Conservation (phyloP, 2,329 filamentous ascomycete genomes). For the Penicillium sp. region DNA sequence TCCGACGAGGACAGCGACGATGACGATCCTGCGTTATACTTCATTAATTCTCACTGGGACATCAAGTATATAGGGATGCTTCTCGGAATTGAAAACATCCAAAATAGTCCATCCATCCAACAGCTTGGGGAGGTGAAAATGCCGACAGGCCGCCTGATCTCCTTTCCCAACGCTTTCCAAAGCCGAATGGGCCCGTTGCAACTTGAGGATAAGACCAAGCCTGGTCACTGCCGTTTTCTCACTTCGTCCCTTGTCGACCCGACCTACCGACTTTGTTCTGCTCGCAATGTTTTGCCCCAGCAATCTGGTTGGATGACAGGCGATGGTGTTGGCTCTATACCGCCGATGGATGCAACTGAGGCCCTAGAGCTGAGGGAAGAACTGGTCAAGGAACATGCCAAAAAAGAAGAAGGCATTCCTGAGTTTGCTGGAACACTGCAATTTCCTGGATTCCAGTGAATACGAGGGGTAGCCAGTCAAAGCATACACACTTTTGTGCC, state of each 20-base stretch:
- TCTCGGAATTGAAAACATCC: conserved; percentile 3
- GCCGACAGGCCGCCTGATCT: conserved; percentile 10
- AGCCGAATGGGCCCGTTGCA: conserved; percentile 10
- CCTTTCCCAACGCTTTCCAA: conserved; percentile 11
- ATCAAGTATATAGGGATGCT: conserved; percentile 9
- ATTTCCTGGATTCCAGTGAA: not conserved
- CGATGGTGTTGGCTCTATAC: not conserved
- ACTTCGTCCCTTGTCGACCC: conserved; percentile 16
- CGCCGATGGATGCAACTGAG: not conserved
- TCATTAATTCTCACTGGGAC: conserved; percentile 3
- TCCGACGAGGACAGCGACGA: not conserved
- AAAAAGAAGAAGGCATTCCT: not conserved
- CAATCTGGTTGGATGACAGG: conserved; percentile 6
- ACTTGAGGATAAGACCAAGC: conserved; percentile 8
- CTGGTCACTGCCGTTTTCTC: conserved; percentile 5
- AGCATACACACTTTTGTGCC: too few species aligned
- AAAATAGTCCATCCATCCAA: conserved; percentile 2
- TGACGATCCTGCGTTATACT: not conserved
- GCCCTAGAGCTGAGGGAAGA: not conserved
- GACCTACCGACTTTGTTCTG: conserved; percentile 14
- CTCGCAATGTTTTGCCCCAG: conserved; percentile 15
- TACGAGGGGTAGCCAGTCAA: not conserved
- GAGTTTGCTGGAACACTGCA: not conserved
- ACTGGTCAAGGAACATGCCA: not conserved
- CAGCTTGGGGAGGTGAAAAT: conserved; percentile 13